Conservation (phyloP, 1,284 basidiomycete genomes). For the Papiliotrema flavescens region DNA sequence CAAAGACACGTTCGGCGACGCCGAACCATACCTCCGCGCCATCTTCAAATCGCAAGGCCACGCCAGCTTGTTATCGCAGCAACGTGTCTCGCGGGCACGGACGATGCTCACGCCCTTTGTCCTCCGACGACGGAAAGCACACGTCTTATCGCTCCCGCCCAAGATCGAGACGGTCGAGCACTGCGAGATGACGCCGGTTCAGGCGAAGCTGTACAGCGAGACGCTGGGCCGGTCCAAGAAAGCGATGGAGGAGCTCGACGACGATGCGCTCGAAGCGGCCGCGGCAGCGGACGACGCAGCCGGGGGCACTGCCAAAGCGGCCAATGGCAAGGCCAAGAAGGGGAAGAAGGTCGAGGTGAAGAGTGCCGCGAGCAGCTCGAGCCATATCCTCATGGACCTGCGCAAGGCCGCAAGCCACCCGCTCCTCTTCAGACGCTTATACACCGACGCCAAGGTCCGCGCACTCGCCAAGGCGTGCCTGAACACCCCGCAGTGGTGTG, state of each 20-base stretch:
- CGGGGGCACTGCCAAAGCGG: slow-evolving; percentile 27
- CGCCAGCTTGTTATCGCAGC: slow-evolving; percentile 78
- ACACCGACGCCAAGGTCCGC: slow-evolving; percentile 70
- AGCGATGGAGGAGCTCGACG: slow-evolving; percentile 63
- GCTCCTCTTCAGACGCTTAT: slow-evolving; percentile 84
- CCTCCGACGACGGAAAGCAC: slow-evolving; percentile 85
- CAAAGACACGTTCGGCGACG: slow-evolving; percentile 78
- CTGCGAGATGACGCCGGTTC: slow-evolving; percentile 86
- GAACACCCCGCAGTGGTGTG: slow-evolving; percentile 81
- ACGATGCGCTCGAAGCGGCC: slow-evolving; percentile 46
- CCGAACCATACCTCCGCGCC: slow-evolving; percentile 71
- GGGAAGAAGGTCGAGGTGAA: slow-evolving; percentile 60
- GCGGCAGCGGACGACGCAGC: slow-evolving; percentile 36
- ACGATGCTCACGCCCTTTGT: slow-evolving; percentile 99
- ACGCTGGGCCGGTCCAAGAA: slow-evolving; percentile 79
- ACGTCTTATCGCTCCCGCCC: slow-evolving; percentile 86
- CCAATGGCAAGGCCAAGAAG: slow-evolving; percentile 57
- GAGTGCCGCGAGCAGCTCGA: slow-evolving; percentile 40
- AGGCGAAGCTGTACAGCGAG: slow-evolving; percentile 80
- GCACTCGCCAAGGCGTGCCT: slow-evolving; percentile 76
- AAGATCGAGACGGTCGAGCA: slow-evolving; percentile 90
- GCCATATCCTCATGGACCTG: slow-evolving; percentile 92
- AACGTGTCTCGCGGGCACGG: slow-evolving; percentile 89
- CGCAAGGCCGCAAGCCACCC: slow-evolving; percentile 95
- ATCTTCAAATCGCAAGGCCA: slow-evolving; percentile 90